Evolutionary conservation across 163 green algal genomes (phyloP).

Genomic region (Volvox carteri): DNA sequence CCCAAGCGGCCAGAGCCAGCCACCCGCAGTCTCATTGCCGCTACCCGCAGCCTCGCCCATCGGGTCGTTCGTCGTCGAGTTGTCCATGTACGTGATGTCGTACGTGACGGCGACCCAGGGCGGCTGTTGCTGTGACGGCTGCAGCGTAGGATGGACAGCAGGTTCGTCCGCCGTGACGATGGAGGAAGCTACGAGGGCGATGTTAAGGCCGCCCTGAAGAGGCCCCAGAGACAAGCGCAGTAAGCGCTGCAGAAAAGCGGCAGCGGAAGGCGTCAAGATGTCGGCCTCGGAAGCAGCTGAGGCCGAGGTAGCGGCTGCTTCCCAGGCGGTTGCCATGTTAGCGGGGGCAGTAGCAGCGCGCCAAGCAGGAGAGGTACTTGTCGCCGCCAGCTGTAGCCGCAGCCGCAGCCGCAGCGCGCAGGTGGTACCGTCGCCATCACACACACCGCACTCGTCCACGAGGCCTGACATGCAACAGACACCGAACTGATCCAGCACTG

Average conservation of each 20-base stretch:
- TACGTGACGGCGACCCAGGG: not conserved
- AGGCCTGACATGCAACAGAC: slow-evolving; percentile 72
- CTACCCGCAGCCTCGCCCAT: too few relatives aligned
- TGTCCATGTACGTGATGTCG: slow-evolving; percentile 13
- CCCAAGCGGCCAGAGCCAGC: not conserved
- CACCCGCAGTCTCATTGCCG: not conserved
- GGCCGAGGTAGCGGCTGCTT: not conserved
- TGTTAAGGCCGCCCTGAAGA: not conserved
- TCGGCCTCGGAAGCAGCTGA: not conserved
- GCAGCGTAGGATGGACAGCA: not conserved
- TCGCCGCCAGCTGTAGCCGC: not conserved
- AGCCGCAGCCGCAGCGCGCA: slow-evolving; percentile 61
- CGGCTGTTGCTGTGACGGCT: not conserved
- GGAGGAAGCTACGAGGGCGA: not conserved
- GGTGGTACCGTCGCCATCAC: slow-evolving; percentile 74
- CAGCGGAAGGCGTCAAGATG: not conserved
- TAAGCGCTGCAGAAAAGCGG: not conserved
- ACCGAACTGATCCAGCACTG: slow-evolving; percentile 69
- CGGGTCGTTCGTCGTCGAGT: not conserved
- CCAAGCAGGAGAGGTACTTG: not conserved
- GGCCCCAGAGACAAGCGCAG: slow-evolving; percentile 1
- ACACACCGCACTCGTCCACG: slow-evolving; percentile 85
- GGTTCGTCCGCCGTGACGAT: not conserved
- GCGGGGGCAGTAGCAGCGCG: not conserved
- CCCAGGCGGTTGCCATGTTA: not conserved